phyloP scores from a whole-genome alignment of 2,329 filamentous ascomycete genomes.

The Dactylonectria macrodidyma region DNA sequence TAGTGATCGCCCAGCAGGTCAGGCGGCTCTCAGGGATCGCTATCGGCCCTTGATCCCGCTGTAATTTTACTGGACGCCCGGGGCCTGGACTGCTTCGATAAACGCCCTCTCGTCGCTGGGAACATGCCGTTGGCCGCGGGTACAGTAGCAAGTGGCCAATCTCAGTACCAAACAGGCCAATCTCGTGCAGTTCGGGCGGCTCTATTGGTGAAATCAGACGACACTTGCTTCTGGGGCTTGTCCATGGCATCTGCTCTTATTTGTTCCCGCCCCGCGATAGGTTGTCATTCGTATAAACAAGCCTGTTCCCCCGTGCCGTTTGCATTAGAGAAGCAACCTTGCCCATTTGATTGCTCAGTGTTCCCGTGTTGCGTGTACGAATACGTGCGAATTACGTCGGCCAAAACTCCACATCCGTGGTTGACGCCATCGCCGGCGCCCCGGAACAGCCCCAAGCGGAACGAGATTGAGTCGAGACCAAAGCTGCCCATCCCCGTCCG shows the following conservation, averaged over 20 bases:
- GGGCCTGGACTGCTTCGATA: not conserved
- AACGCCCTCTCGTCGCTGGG: not conserved
- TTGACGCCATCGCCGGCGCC: not conserved
- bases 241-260: not conserved
- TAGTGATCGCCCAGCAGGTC: conserved; percentile 18
- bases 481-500: not conserved
- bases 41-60: conserved; percentile 9
- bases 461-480: not conserved
- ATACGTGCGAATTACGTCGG: not conserved
- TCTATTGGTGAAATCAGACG: conserved; percentile 38
- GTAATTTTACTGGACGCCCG: conserved; percentile 21
- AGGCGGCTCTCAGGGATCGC: conserved; percentile 15
- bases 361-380: not conserved
- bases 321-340: not conserved
- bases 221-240: conserved; percentile 33
- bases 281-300: not conserved
- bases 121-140: conserved; percentile 7
- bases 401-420: not conserved
- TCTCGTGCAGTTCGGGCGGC: conserved; percentile 20
- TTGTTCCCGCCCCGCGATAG: not conserved
- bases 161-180: not conserved
- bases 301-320: not conserved
- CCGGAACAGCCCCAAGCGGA: not conserved
- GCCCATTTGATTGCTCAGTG: not conserved
- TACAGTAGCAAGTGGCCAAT: not conserved